Evolutionary conservation across 2,329 filamentous ascomycete genomes (phyloP).

Genomic region (Cladophialophora exuberans): DNA sequence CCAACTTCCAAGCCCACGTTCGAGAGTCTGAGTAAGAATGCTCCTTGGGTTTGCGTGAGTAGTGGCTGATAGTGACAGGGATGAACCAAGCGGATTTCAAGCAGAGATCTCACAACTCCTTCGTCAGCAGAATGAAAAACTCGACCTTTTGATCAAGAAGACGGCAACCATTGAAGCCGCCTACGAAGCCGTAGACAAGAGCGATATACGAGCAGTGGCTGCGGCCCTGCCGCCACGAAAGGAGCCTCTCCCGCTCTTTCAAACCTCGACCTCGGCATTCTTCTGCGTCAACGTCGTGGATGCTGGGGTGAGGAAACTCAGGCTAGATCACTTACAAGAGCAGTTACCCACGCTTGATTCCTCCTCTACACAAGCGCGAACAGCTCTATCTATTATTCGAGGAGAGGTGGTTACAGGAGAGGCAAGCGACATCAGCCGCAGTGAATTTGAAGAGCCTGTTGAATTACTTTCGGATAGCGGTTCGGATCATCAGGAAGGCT

Average conservation of each 20-base stretch:
- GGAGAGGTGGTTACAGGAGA: slow-evolving; percentile 13
- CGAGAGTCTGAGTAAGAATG: slow-evolving; percentile 2
- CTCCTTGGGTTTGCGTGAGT: neutral
- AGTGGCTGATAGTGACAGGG: slow-evolving; percentile 2
- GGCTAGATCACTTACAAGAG: neutral
- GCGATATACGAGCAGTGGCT: neutral
- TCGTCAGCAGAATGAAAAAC: slow-evolving; percentile 14
- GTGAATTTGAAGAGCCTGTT: neutral
- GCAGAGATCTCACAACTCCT: slow-evolving; percentile 1
- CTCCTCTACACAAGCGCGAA: neutral
- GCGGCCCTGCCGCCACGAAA: slow-evolving; percentile 1
- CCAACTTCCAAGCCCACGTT: slow-evolving; percentile 12
- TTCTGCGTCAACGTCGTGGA: slow-evolving; percentile 17
- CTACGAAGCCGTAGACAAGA: neutral
- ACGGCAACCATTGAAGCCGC: slow-evolving; percentile 5
- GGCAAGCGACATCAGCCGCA: slow-evolving; percentile 11
- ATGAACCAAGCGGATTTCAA: slow-evolving; percentile 1
- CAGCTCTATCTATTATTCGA: slow-evolving; percentile 9
- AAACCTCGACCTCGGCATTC: slow-evolving; percentile 16
- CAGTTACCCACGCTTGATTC: neutral
- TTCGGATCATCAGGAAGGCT: neutral
- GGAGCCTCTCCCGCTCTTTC: slow-evolving; percentile 12
- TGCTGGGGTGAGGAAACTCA: neutral
- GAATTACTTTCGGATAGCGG: neutral
- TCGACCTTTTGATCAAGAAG: slow-evolving; percentile 15